These are phyloP conservation scores for Aspergillus funiculosus DNA, from an alignment of 495 filamentous ascomycete genomes.

Conservation along the genomic window DNA sequence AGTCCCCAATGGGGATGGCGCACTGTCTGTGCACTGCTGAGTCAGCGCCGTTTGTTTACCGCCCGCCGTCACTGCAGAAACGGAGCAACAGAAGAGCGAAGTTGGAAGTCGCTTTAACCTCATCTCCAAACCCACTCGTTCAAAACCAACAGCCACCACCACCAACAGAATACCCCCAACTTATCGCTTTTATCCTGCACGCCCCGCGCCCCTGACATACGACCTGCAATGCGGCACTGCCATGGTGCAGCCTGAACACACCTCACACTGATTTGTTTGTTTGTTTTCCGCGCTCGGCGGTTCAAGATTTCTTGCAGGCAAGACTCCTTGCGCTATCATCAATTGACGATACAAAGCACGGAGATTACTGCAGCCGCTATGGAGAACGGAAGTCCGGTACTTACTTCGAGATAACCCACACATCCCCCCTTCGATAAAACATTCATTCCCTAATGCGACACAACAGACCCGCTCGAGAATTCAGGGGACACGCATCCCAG, in stretches of 20 bases:
- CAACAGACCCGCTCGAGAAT: conserved; percentile 28
- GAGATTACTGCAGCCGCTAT: conserved; percentile 22
- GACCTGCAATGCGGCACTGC: conserved; percentile 8
- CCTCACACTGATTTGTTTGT: conserved; percentile 1
- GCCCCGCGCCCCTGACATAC: not conserved
- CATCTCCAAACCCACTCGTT: conserved; percentile 1
- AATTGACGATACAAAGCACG: too few species aligned
- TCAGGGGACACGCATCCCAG: conserved; percentile 35
- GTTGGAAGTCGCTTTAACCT: too few species aligned
- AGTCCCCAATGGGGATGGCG: conserved; percentile 15
- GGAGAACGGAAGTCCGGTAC: conserved; percentile 38
- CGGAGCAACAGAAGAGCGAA: conserved; percentile 16
- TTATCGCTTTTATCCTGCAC: too few species aligned
- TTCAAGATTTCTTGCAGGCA: too few species aligned
- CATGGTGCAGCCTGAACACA: conserved; percentile 8
- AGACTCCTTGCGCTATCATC: too few species aligned
- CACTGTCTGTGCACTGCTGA: conserved; percentile 11
- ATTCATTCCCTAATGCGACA: conserved; percentile 4
- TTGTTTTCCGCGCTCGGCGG: not conserved
- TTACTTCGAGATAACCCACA: not conserved
- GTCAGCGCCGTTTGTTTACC: conserved; percentile 41
- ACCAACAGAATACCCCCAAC: not conserved
- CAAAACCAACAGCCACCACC: conserved; percentile 1
- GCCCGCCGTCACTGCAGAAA: conserved; percentile 38
- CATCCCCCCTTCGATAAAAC: not conserved